Evolutionary conservation across 768 basidiomycete genomes (phyloP).

Genomic region (Lentinula sp.): DNA sequence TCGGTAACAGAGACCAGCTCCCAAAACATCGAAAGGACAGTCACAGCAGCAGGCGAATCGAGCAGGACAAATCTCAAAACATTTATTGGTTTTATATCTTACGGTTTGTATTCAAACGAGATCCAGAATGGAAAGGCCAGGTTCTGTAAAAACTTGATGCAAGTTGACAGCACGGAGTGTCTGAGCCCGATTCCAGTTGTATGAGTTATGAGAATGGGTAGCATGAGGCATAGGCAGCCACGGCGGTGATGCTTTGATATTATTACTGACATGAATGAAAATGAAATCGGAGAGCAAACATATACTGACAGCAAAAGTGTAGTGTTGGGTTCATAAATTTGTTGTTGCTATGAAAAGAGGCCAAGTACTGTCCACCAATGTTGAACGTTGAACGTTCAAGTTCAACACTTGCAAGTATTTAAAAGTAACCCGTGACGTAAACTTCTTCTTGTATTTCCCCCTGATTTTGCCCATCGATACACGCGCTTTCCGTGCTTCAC

Average conservation of each 20-base stretch:
- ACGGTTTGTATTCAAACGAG: not conserved
- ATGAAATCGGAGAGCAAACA: too few relatives aligned
- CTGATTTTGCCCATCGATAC: not conserved
- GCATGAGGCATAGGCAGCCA: not conserved
- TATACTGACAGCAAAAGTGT: too few relatives aligned
- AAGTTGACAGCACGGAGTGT: not conserved
- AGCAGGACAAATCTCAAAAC: too few relatives aligned
- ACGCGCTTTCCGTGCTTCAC: not conserved
- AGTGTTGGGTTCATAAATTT: too few relatives aligned
- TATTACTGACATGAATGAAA: not conserved
- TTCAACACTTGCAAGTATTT: too few relatives aligned
- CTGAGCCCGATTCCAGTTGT: not conserved
- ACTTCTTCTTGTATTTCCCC: not conserved
- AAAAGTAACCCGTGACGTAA: not conserved
- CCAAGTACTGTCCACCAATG: too few relatives aligned
- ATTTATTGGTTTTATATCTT: not conserved
- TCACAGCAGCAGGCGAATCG: too few relatives aligned
- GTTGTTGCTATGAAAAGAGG: too few relatives aligned
- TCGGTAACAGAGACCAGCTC: not conserved
- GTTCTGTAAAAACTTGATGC: not conserved
- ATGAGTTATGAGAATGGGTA: not conserved
- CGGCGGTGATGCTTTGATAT: not conserved
- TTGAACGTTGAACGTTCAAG: too few relatives aligned
- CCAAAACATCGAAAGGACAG: not conserved
- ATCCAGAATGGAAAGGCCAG: not conserved